These are phyloP conservation scores for Moniliella sp. DNA, from an alignment of 1,284 basidiomycete species.

Conservation along the genomic window DNA sequence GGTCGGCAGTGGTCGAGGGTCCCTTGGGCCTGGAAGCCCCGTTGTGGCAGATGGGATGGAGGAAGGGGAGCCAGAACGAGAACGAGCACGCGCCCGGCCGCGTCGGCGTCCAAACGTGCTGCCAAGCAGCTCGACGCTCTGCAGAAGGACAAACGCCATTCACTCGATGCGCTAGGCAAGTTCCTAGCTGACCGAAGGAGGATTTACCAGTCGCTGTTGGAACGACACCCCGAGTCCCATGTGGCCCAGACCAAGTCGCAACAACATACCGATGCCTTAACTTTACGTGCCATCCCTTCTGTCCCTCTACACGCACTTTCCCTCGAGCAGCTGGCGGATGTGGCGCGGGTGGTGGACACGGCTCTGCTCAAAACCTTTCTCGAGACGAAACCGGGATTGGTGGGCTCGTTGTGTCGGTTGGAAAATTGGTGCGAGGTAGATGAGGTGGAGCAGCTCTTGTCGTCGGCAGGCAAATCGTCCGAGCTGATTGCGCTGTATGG, in stretches of 20 bases:
- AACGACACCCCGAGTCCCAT: slow-evolving; percentile 7
- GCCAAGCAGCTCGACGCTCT: too few species aligned
- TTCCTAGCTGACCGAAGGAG: slow-evolving; percentile 29
- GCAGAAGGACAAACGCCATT: too few species aligned
- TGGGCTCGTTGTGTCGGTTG: slow-evolving; percentile 69
- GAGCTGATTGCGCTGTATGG: slow-evolving; percentile 80
- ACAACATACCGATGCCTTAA: neutral
- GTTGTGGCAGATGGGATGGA: too few species aligned
- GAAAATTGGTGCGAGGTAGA: slow-evolving; percentile 92
- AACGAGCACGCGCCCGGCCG: too few species aligned
- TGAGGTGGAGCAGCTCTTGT: slow-evolving; percentile 72
- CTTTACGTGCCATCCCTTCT: slow-evolving; percentile 13
- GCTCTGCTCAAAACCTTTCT: slow-evolving; percentile 84
- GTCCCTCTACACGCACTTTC: slow-evolving; percentile 12
- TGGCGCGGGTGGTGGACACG: slow-evolving; percentile 83
- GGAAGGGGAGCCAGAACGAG: too few species aligned
- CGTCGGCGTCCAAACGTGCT: too few species aligned
- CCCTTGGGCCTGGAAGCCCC: too few species aligned
- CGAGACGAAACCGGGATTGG: slow-evolving; percentile 54
- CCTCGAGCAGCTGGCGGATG: slow-evolving; percentile 31
- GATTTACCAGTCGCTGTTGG: slow-evolving; percentile 23
- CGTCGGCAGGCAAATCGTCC: slow-evolving; percentile 61
- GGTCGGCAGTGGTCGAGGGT: too few species aligned
- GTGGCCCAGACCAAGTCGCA: slow-evolving; percentile 1
- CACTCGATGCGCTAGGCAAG: slow-evolving; percentile 22